phyloP scores from a whole-genome alignment of 2,329 filamentous ascomycete genomes.

The Fusarium concolor region DNA sequence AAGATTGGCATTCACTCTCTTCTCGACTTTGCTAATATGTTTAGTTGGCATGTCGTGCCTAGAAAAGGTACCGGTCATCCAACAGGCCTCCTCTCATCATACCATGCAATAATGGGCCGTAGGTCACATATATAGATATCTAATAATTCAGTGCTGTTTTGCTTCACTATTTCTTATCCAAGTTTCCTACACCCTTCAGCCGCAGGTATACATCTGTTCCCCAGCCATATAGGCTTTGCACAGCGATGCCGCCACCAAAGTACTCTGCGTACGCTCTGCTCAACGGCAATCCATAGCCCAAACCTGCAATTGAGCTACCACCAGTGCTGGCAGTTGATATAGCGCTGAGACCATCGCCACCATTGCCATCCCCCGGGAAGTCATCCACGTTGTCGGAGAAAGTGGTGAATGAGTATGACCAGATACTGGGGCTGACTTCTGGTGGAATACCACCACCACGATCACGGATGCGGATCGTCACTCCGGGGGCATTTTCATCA shows the following conservation, averaged over 20 bases:
- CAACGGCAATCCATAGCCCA: slow-evolving; percentile 92
- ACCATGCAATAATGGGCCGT: not conserved
- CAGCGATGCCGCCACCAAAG: slow-evolving; percentile 92
- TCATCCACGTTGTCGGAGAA: slow-evolving; percentile 73
- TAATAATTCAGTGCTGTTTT: not conserved
- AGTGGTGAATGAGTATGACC: slow-evolving; percentile 98
- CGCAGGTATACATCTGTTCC: slow-evolving; percentile 77
- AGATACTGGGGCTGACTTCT: slow-evolving; percentile 86
- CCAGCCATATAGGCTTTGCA: slow-evolving; percentile 98
- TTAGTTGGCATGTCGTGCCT: not conserved
- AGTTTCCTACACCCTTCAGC: slow-evolving; percentile 71
- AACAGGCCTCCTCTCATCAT: not conserved
- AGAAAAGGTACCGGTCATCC: not conserved
- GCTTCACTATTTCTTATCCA: slow-evolving; percentile 50
- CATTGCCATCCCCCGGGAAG: slow-evolving; percentile 54
- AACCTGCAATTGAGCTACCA: slow-evolving; percentile 85
- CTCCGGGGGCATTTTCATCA: slow-evolving; percentile 78
- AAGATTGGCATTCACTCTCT: not conserved
- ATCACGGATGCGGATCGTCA: slow-evolving; percentile 95
- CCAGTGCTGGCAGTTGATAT: slow-evolving; percentile 79
- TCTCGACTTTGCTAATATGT: not conserved
- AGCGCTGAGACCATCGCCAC: slow-evolving; percentile 72
- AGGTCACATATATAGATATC: not conserved
- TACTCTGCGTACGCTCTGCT: slow-evolving; percentile 97
- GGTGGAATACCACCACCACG: slow-evolving; percentile 93